A percentile compares a stretch with the other conserved stretches of the same genome.
phyloP scores from a whole-genome alignment of 2,329 filamentous ascomycete genomes.

The Sporothrix brunneoviolacea region DNA sequence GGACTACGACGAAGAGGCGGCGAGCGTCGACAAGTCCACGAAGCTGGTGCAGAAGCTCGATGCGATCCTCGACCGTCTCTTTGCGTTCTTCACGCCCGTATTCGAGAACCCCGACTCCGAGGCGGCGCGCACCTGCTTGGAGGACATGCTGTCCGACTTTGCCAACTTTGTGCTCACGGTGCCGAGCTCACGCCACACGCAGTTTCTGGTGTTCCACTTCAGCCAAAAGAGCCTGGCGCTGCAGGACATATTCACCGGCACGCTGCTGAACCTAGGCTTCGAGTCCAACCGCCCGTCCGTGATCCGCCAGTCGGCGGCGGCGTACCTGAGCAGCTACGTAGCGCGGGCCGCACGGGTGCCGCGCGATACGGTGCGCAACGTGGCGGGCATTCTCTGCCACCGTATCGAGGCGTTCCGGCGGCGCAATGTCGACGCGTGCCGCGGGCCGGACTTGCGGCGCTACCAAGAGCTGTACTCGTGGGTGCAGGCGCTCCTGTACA shows the following conservation, averaged over 20 bases:
- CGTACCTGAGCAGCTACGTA: slow-evolving; percentile 92
- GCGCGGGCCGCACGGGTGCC: slow-evolving; percentile 81
- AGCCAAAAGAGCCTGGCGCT: slow-evolving; percentile 73
- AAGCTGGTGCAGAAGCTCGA: slow-evolving; percentile 89
- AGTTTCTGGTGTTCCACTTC: slow-evolving; percentile 95
- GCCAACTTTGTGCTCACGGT: slow-evolving; percentile 82
- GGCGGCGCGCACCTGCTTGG: slow-evolving; percentile 65
- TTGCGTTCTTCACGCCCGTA: slow-evolving; percentile 69
- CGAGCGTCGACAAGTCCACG: slow-evolving; percentile 63
- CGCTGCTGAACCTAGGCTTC: slow-evolving; percentile 66
- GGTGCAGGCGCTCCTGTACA: slow-evolving; percentile 85
- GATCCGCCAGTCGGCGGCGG: slow-evolving; percentile 74
- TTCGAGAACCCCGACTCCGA: slow-evolving; percentile 64
- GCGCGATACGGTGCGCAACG: slow-evolving; percentile 67
- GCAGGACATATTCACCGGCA: slow-evolving; percentile 75
- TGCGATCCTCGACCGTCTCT: slow-evolving; percentile 78
- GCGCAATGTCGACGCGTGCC: slow-evolving; percentile 65
- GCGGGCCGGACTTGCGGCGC: slow-evolving; percentile 75
- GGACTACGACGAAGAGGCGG: slow-evolving; percentile 56
- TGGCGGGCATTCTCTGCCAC: slow-evolving; percentile 71
- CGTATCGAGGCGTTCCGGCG: slow-evolving; percentile 71
- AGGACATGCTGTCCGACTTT: slow-evolving; percentile 78
- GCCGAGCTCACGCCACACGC: slow-evolving; percentile 84
- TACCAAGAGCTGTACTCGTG: slow-evolving; percentile 83
- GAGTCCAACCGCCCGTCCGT: slow-evolving; percentile 65